Conservation (phyloP, 345 rosid genomes). For the Pelargonium nanum region DNA sequence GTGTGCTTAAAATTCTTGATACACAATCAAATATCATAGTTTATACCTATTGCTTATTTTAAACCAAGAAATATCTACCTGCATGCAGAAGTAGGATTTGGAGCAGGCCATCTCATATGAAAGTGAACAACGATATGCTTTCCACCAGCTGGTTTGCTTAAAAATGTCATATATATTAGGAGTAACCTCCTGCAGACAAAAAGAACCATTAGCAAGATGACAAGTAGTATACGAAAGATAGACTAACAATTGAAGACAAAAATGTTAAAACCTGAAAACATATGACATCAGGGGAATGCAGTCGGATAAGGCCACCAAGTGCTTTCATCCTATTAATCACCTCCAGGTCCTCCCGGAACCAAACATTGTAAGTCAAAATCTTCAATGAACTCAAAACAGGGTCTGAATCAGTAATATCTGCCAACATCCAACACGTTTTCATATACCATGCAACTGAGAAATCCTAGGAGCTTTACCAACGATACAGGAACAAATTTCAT, state of each 20-base stretch:
- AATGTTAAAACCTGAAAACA: conserved; percentile 69
- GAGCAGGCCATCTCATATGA: conserved; percentile 28
- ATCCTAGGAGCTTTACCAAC: not conserved
- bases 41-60: not conserved
- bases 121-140: conserved; percentile 60
- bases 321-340: conserved; percentile 70
- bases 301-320: conserved; percentile 57
- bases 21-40: no score
- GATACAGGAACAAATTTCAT: not conserved
- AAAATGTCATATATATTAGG: conserved; percentile 54
- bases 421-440: conserved; percentile 7
- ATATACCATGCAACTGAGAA: not conserved
- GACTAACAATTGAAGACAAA: not conserved
- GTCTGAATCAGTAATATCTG: conserved; percentile 30
- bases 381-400: conserved; percentile 32
- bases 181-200: conserved; percentile 64
- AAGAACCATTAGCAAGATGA: not conserved
- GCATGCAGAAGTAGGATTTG: conserved; percentile 73
- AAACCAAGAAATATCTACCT: conserved; percentile 27
- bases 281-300: conserved; percentile 79
- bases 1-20: not conserved
- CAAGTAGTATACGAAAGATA: not conserved
- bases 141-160: conserved; percentile 76
- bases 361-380: conserved; percentile 87
- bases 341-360: conserved; percentile 94